These are phyloP conservation scores for Heliamphora pulchella DNA, from an alignment of 179 eudicot species.

Conservation along the genomic window DNA sequence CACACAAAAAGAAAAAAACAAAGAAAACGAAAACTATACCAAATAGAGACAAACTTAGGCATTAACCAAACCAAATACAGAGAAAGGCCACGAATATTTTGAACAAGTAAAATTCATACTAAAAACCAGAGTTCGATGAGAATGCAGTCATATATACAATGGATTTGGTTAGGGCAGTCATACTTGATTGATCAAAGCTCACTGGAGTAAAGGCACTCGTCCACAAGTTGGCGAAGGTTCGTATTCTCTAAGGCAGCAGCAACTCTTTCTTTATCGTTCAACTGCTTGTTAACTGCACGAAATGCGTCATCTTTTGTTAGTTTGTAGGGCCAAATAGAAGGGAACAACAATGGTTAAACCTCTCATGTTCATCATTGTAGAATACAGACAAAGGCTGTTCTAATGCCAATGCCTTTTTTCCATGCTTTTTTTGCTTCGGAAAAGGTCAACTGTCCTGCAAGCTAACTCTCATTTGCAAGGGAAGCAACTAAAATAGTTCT, in stretches of 20 bases:
- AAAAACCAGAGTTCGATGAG: neutral
- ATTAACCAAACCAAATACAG: neutral
- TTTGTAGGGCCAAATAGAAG: neutral
- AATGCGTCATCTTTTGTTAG: neutral
- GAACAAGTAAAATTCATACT: neutral
- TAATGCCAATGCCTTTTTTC: neutral
- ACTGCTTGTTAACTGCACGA: conserved; percentile 74
- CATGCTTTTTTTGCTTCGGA: conserved; percentile 4
- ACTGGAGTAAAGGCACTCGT: conserved; percentile 61
- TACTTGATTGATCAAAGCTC: conserved; percentile 27
- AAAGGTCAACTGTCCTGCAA: neutral
- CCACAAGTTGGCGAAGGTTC: conserved; percentile 74
- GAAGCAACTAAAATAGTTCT: neutral
- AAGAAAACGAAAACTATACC: no score
- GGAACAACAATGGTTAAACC: neutral
- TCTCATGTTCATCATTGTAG: neutral
- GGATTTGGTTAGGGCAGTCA: conserved; percentile 10
- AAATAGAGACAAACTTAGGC: no score
- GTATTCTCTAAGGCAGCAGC: conserved; percentile 91
- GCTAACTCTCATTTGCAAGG: neutral
- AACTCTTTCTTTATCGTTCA: conserved; percentile 89
- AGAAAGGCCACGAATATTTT: neutral
- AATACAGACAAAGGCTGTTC: neutral
- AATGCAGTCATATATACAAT: conserved; percentile 19
- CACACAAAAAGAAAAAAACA: no score